Base-by-base conservation (phyloP, 2,329 filamentous ascomycete species). In the Cladophialophora chaetospira region DNA sequence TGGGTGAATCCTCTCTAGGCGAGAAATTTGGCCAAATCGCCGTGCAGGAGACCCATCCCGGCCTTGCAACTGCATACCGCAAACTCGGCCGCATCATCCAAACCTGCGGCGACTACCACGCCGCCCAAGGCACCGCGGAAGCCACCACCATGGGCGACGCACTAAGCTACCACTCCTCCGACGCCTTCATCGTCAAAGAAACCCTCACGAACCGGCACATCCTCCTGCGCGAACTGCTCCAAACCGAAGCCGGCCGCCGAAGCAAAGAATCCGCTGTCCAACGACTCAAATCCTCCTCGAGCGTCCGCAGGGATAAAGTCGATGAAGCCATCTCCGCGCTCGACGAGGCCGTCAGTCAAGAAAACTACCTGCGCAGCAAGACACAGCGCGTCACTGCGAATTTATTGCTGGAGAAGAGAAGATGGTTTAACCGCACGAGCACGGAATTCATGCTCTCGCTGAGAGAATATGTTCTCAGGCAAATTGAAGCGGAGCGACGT, bases 141-240 rank as follows among this genome's bases (percentile, higher is more conserved):
- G 94, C 94, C 6, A 96, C 93, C 6, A 97, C 93, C 1, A 82
- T 99, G 48, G 91, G 91, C 43, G 94, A 99, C 67, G 90, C 94
- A 9, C 85, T 99, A 61, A 89, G 92, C 67, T 97, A 97, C 70
- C 91, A 97, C 75, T 96, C 91, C 42, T 87, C 90, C 55, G 94
- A 99, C 72, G 90, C 94, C 42, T 96, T 97, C 70, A 96, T 97
- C 66, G 94, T 97, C 65, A 99, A 99, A 74, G 94, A 99, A 71
- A 96, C 92, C 9, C 82, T 99, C 62, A 99, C 94, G 3, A 99
- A 99, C 76, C 89, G 94, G 10, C 94, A 99, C 75, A 96, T 99
- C 61, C 82, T 99, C 17, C 88, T 96, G 40, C 91, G 94, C 57
- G 94, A 99, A 69, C 86, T 97, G 58, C 77, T 96, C 23, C 91